Percentiles rank a stretch among this genome's conserved stretches.
phyloP scores from a whole-genome alignment of 495 filamentous ascomycete genomes.

The Penicillium paxilli region DNA sequence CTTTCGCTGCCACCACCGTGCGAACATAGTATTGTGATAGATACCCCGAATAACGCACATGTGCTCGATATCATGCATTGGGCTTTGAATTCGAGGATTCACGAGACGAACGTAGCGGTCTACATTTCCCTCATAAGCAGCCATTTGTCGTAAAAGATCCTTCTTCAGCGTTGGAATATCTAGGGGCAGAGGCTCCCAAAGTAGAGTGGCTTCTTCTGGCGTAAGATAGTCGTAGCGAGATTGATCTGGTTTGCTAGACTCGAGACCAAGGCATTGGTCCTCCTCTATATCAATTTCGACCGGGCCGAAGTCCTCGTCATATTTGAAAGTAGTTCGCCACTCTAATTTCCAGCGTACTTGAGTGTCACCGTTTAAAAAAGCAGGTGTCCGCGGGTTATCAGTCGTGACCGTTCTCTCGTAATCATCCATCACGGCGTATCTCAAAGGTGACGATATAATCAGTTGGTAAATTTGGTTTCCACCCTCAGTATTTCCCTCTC shows the following conservation, averaged over 20 bases:
- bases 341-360: neutral
- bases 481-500: conserved; percentile 4
- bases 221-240: neutral
- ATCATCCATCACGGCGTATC: conserved; percentile 8
- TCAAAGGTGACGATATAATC: conserved; percentile 13
- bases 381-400: neutral
- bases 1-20: conserved; percentile 20
- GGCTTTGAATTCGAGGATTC: conserved; percentile 2
- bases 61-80: conserved; percentile 9
- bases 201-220: neutral
- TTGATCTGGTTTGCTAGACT: neutral
- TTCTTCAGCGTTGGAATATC: conserved; percentile 25
- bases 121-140: conserved; percentile 22
- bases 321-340: neutral
- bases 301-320: too few species aligned
- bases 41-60: conserved; percentile 21
- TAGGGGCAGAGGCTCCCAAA: conserved; percentile 16
- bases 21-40: conserved; percentile 25
- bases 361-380: conserved; percentile 1
- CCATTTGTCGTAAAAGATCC: conserved; percentile 24
- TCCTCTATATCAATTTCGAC: conserved; percentile 2
- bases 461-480: conserved; percentile 16
- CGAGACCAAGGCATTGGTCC: neutral
- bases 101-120: conserved; percentile 23
- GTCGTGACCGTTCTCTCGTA: neutral